Percentiles rank a stretch among this genome's conserved stretches.
Conservation (phyloP, 768 basidiomycete species). For the Tubosaeta sp. region DNA sequence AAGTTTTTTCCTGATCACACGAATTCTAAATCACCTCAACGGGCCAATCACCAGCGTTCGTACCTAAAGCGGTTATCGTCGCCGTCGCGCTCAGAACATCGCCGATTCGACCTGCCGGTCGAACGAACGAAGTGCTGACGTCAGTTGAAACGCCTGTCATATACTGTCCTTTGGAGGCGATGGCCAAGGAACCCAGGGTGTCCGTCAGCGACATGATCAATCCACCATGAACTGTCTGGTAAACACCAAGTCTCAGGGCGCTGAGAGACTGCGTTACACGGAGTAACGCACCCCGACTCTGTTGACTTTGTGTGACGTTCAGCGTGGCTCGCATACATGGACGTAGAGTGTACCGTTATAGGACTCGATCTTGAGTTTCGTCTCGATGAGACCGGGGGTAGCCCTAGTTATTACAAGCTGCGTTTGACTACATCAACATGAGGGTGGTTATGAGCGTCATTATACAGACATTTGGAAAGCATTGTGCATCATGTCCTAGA, state of each 20-base stretch:
- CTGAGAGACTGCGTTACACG: neutral
- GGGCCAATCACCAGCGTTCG: neutral
- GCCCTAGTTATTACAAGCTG: slow-evolving; percentile 65
- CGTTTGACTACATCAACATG: neutral
- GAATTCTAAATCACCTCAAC: neutral
- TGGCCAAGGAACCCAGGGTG: slow-evolving; percentile 79
- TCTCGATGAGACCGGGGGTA: slow-evolving; percentile 67
- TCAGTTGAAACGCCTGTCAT: slow-evolving; percentile 90
- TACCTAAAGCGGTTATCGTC: slow-evolving; percentile 67
- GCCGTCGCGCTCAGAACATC: slow-evolving; percentile 65
- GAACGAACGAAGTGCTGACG: slow-evolving; percentile 72
- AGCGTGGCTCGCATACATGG: neutral
- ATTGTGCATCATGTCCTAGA: slow-evolving; percentile 73
- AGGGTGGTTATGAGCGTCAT: neutral
- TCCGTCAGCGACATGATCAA: slow-evolving; percentile 79
- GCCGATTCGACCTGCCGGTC: slow-evolving; percentile 68
- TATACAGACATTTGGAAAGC: slow-evolving; percentile 67
- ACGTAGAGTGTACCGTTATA: slow-evolving; percentile 55
- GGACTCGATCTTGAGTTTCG: slow-evolving; percentile 66
- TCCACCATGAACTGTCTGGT: slow-evolving; percentile 69
- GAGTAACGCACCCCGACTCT: slow-evolving; percentile 62
- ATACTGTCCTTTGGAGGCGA: slow-evolving; percentile 75
- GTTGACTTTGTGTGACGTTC: slow-evolving; percentile 50
- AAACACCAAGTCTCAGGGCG: neutral
- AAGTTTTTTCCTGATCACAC: slow-evolving; percentile 60